These are phyloP conservation scores for Polytrichum commune DNA, from an alignment of 225 moss, liverwort and hornwort species.

Conservation along the genomic window DNA sequence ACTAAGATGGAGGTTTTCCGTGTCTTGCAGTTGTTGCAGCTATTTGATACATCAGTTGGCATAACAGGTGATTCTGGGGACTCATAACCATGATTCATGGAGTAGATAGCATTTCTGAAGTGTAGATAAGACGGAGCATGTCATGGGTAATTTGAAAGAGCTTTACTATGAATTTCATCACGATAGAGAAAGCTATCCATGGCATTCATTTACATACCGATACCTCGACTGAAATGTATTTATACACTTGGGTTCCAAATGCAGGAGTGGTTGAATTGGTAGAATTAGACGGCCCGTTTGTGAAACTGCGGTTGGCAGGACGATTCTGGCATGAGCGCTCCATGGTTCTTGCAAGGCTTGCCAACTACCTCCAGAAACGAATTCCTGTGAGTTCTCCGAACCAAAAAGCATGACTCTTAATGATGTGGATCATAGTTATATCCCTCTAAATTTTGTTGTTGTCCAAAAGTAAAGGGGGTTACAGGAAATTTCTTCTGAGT, in stretches of 20 bases:
- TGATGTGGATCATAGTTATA: too few species aligned
- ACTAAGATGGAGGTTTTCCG: background rate
- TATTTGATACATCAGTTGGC: conserved; percentile 64
- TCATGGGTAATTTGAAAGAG: too few species aligned
- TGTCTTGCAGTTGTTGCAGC: conserved; percentile 47
- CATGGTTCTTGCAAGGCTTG: conserved; percentile 64
- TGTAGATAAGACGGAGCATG: too few species aligned
- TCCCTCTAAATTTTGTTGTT: too few species aligned
- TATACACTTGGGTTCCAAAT: background rate
- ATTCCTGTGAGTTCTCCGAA: conserved; percentile 35
- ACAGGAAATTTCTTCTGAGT: too few species aligned
- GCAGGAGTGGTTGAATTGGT: conserved; percentile 52
- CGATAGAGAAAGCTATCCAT: too few species aligned
- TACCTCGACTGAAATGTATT: background rate
- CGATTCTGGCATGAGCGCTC: conserved; percentile 70
- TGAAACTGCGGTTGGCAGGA: conserved; percentile 52
- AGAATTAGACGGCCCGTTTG: conserved; percentile 62
- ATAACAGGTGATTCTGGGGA: conserved; percentile 37
- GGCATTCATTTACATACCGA: too few species aligned
- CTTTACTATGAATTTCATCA: too few species aligned
- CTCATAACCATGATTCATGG: too few species aligned
- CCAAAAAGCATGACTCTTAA: background rate
- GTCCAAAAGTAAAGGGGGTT: too few species aligned
- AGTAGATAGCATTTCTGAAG: too few species aligned
- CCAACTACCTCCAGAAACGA: conserved; percentile 54